Base-by-base conservation (phyloP, 192 early-diverging fungal genomes). In the Coemansia erecta region DNA sequence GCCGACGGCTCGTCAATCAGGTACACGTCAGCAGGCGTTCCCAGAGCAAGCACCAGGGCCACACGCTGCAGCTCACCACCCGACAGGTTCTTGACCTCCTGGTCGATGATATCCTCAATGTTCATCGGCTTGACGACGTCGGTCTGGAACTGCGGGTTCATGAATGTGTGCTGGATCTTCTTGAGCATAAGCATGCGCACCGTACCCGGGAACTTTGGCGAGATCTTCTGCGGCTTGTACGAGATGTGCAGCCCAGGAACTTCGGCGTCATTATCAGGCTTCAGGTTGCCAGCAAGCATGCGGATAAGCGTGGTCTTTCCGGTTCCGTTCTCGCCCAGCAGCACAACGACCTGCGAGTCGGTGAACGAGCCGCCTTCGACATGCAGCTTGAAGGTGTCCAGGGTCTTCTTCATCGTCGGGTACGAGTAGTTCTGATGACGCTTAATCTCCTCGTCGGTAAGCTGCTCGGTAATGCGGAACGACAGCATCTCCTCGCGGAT, bases 61-160 rank as follows among this genome's bases (percentile, higher is more conserved):
- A 98, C 96, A 83, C 96, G 94, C 83, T 98, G 96, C 89, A 98
- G 86, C 85, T 98, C 94, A 88, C 94, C 94, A 80, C 94, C 96
- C 58, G 96, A 98, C 68, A 98, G 83, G 53, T 85, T 81, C 63
- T 66, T 64, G 19, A 94, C 91, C 43, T 89, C 84, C 68, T 97
- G 90, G 79, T 98, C 95, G 57, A 98, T 86, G 65, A 98, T 91
- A 68, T 82, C 84, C 24, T 98, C 96, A 61, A 97, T 93, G 55
- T 88, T 81, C 67, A 98, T 72, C 13, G 96, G 96, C 84, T 97
- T 97, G 51, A 92, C 81, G 24, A 98, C 96, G 71, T 98, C 93
- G 7, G 93, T 90, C 73, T 95, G 88, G 90, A 98, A 98, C 74
- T 97, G 93, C 70, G 93, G 86, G 73, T 94, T 85, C 84, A 91